Evolutionary conservation across 164 flowering plant species (phyloP).

Genomic region (Dillenia suffruticosa): DNA sequence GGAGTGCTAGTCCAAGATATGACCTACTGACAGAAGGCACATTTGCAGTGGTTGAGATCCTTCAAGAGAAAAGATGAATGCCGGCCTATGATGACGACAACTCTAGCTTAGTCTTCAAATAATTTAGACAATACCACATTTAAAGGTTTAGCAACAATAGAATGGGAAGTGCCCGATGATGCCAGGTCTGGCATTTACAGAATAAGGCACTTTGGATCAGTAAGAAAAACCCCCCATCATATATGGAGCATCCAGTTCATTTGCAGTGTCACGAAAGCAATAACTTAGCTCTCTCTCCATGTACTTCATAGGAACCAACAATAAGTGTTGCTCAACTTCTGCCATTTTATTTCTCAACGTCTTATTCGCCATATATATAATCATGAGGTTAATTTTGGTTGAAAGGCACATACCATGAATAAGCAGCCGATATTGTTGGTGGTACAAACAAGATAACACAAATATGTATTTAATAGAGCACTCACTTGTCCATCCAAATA

Average conservation of each 20-base stretch:
- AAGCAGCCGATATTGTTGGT: too few relatives aligned
- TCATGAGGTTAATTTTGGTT: too few relatives aligned
- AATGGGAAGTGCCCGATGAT: constrained; percentile 56
- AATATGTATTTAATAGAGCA: too few relatives aligned
- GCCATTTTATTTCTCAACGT: too few relatives aligned
- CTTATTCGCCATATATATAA: too few relatives aligned
- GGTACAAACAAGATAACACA: too few relatives aligned
- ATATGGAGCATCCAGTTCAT: constrained; percentile 56
- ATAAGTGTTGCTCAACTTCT: too few relatives aligned
- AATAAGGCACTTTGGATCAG: constrained; percentile 54
- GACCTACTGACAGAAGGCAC: constrained; percentile 70
- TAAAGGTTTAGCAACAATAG: constrained; percentile 38
- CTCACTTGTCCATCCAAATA: constrained; percentile 57
- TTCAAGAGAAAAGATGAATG: constrained; percentile 31
- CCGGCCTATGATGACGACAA: constrained; percentile 61
- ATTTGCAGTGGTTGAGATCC: constrained; percentile 54
- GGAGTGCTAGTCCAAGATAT: constrained; percentile 56
- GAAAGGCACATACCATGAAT: too few relatives aligned
- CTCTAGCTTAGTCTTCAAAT: constrained; percentile 43
- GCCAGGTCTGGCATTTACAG: constrained; percentile 44
- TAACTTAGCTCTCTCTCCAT: neutral
- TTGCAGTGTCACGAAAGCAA: constrained; percentile 31
- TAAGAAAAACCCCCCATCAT: constrained; percentile 26
- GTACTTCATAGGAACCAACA: too few relatives aligned
- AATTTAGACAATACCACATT: constrained; percentile 13